Evolutionary conservation across 2,329 filamentous ascomycete species (phyloP).

Genomic region (Truncatella angustata): DNA sequence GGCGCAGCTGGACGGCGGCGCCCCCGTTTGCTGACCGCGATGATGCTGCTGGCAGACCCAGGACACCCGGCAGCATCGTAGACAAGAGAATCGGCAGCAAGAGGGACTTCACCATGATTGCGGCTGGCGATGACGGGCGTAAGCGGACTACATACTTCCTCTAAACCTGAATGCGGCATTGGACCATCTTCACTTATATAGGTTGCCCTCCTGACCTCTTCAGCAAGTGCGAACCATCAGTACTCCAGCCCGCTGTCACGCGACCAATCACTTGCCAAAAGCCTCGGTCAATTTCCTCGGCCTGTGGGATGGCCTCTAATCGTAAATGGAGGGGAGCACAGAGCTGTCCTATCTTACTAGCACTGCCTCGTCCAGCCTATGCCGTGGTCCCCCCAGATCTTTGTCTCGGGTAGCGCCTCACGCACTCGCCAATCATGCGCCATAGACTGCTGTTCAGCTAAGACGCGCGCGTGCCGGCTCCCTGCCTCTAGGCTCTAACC

Average conservation of each 20-base stretch:
- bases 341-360: no score
- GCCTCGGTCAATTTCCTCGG: no score
- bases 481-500: not conserved
- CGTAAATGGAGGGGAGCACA: no score
- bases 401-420: not conserved
- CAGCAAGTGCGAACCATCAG: no score
- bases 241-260: no score
- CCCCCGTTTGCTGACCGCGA: not conserved
- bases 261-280: no score
- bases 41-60: not conserved
- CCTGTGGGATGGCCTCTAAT: no score
- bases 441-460: not conserved
- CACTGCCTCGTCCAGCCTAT: not conserved
- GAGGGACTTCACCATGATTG: not conserved
- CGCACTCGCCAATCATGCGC: not conserved
- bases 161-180: no score
- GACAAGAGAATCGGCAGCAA: not conserved
- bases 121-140: no score
- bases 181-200: no score
- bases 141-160: no score
- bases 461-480: slow-evolving; percentile 1
- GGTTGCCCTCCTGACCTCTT: no score
- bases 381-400: not conserved
- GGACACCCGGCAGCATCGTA: not conserved
- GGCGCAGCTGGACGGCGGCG: not conserved